These are phyloP conservation scores for Candida vaughaniae DNA, from an alignment of 805 yeast genomes.

Conservation along the genomic window DNA sequence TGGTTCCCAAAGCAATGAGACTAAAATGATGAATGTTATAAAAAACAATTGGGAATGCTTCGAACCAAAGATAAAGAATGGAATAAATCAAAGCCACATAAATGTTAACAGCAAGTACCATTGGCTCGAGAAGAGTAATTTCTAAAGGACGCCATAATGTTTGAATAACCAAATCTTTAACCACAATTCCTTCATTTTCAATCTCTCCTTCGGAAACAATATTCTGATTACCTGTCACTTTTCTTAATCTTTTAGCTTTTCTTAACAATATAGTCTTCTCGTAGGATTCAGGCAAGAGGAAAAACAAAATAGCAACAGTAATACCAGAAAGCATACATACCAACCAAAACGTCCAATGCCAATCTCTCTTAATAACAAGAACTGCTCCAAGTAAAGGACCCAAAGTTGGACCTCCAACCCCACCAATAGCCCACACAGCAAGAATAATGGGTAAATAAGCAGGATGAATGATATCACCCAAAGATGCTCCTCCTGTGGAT, in stretches of 20 bases:
- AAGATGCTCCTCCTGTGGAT: constrained; percentile 58
- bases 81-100: constrained; percentile 57
- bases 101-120: constrained; percentile 51
- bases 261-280: constrained; percentile 43
- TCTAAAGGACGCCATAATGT: constrained; percentile 52
- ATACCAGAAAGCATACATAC: constrained; percentile 28
- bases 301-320: constrained; percentile 23
- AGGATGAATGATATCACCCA: constrained; percentile 47
- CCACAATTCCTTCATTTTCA: constrained; percentile 17
- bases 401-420: constrained; percentile 52
- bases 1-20: constrained; percentile 45
- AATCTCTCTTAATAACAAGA: constrained; percentile 27
- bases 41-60: constrained; percentile 51
- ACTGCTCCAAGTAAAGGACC: constrained; percentile 60
- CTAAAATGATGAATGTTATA: constrained; percentile 44
- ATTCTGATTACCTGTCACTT: constrained; percentile 47
- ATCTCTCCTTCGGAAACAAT: constrained; percentile 42
- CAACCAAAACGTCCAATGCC: constrained; percentile 51
- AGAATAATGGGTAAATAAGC: constrained; percentile 47
- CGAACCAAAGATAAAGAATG: constrained; percentile 56
- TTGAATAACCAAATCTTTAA: constrained; percentile 21
- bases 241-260: constrained; percentile 49
- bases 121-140: constrained; percentile 52
- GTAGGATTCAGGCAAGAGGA: constrained; percentile 51
- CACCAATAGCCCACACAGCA: constrained; percentile 53